A percentile compares a stretch with the other conserved stretches of the same genome.
phyloP scores from a whole-genome alignment of 1,284 basidiomycete genomes.

The Marasmius sp. region DNA sequence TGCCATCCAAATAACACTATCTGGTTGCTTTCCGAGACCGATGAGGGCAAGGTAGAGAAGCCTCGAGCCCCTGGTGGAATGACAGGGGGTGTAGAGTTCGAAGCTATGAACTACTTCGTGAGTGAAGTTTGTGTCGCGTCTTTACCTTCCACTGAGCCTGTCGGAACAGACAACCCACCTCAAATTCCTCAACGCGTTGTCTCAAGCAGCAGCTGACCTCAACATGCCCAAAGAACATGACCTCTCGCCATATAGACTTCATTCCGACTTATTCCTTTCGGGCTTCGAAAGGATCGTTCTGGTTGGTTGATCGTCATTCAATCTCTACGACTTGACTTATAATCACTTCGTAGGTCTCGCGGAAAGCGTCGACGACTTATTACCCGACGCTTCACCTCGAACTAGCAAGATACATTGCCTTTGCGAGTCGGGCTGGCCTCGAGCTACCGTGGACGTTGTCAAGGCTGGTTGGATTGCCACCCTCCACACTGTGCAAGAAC shows the following conservation, averaged over 20 bases:
- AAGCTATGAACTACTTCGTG: constrained; percentile 95
- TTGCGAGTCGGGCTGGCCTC: constrained; percentile 61
- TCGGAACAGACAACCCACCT: constrained; percentile 75
- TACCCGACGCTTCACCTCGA: constrained; percentile 93
- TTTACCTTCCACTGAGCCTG: constrained; percentile 14
- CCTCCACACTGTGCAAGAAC: constrained; percentile 51
- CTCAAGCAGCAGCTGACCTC: constrained; percentile 60
- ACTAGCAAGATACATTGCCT: constrained; percentile 78
- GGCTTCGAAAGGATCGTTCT: constrained; percentile 83
- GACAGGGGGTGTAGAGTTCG: constrained; percentile 97
- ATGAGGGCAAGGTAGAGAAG: constrained; percentile 82
- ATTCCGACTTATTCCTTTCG: constrained; percentile 82
- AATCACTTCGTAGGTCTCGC: constrained; percentile 63
- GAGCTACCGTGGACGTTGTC: constrained; percentile 77
- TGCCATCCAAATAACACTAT: constrained; percentile 93
- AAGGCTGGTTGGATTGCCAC: constrained; percentile 70
- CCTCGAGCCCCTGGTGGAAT: constrained; percentile 96
- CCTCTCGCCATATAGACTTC: constrained; percentile 77
- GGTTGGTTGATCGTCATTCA: constrained; percentile 37
- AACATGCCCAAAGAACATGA: constrained; percentile 66
- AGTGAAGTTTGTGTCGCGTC: constrained; percentile 24
- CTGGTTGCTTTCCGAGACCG: constrained; percentile 81
- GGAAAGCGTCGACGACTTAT: constrained; percentile 90
- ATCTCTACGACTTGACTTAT: constrained; percentile 6
- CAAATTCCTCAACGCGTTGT: constrained; percentile 78